Evolutionary conservation across 1,139 yeast species (phyloP), one percentile per base, ranked within the genome.

Genomic region (Sugiyamaella paludigena): DNA sequence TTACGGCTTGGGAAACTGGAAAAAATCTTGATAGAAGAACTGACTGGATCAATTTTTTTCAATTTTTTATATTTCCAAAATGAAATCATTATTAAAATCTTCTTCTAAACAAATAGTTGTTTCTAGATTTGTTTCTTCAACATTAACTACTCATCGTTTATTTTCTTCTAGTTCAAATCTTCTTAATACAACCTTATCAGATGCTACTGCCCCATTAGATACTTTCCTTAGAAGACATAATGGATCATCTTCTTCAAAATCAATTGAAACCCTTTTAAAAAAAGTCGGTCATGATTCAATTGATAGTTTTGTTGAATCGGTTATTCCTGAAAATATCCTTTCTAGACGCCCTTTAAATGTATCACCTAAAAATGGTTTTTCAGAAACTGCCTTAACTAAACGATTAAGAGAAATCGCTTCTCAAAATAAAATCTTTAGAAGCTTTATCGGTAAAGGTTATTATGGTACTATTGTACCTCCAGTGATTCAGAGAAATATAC

Each of bases 361-460:
- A 35, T 67, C 73, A 51, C 91, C 96, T 4, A 75, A 75, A 26
- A 68, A 78, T 38, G 98, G 98, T 4, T 84, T 68, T 66, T 74
- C 94, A 7, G 98, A 92, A 68, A 76, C 83, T 54, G 85, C 88
- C 67, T 84, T 91, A 84, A 70, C 88, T 45, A 75, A 75, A 1
- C 84, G 87, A 58, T 74, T 91, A 58, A 75, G 77, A 53, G 72
- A 74, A 48, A 73, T 92, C 50, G 96, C 97, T 1, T 68, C 74
- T 46, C 83, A 88, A 67, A 92, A 92, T 73, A 79, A 79, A 61
- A 79, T 83, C 49, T 70, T 74, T 52, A 80, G 81, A 66, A 80
- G 91, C 26, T 84, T 83, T 60, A 91, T 92, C 56, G 98, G 98
- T 55, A 87, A 87, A 67, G 98, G 98, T 39, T 92, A 92, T 70